These are phyloP conservation scores for Nematocida parisii DNA, from an alignment of 371 early-diverging fungal genomes.

Conservation along the genomic window DNA sequence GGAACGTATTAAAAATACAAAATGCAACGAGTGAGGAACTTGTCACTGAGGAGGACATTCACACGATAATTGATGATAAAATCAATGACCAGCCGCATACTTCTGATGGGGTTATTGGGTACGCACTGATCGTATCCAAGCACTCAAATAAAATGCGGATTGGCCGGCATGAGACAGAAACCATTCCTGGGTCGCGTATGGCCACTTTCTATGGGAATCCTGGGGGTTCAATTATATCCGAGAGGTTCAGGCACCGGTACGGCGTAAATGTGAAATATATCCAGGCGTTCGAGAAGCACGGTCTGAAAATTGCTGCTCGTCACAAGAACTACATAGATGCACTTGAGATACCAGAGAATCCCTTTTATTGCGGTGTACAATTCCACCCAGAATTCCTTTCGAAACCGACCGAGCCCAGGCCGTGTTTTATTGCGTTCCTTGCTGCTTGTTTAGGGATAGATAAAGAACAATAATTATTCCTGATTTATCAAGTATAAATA, in stretches of 20 bases:
- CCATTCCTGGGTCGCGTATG: conserved; percentile 71
- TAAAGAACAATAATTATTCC: neutral
- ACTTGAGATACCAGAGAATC: conserved; percentile 79
- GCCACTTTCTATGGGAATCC: conserved; percentile 74
- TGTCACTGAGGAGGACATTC: conserved; percentile 40
- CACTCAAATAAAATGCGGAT: conserved; percentile 93
- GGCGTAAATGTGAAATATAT: conserved; percentile 87
- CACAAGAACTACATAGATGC: conserved; percentile 91
- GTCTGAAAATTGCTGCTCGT: conserved; percentile 83
- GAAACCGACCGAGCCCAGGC: conserved; percentile 82
- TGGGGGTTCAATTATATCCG: conserved; percentile 64
- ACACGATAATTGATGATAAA: conserved; percentile 39
- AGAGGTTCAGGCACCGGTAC: conserved; percentile 96
- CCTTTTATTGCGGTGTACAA: conserved; percentile 91
- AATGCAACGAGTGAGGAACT: conserved; percentile 70
- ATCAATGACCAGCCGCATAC: conserved; percentile 2
- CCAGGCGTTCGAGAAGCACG: conserved; percentile 75
- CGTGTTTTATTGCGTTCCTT: conserved; percentile 81
- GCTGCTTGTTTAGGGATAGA: neutral
- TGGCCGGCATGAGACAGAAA: conserved; percentile 80
- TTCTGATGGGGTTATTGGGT: conserved; percentile 71
- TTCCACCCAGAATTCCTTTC: conserved; percentile 97
- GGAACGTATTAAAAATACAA: conserved; percentile 81
- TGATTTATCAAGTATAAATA: neutral
- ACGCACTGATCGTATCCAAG: conserved; percentile 85